These are phyloP conservation scores for Diaporthe velutina DNA, from an alignment of 2,329 filamentous ascomycete species.

Conservation along the genomic window DNA sequence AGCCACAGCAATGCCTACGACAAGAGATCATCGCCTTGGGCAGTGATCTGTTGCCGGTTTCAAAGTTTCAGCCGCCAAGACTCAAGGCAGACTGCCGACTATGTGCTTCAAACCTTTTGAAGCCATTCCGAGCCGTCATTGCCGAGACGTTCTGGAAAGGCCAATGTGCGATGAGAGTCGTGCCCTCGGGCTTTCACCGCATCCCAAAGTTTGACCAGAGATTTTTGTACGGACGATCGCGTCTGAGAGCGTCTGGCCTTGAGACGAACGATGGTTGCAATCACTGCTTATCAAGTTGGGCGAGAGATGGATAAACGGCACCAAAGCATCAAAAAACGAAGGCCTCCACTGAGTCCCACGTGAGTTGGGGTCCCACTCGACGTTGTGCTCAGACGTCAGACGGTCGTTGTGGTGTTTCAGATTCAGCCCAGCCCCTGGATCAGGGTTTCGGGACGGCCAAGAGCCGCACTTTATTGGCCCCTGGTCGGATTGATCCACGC, in stretches of 20 bases:
- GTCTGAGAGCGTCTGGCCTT: slow-evolving; percentile 14
- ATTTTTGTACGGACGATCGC: background rate
- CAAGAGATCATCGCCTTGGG: background rate
- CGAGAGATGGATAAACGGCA: background rate
- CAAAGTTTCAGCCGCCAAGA: slow-evolving; percentile 25
- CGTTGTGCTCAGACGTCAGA: slow-evolving; percentile 32
- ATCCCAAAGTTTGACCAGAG: slow-evolving; percentile 6
- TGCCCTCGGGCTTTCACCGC: background rate
- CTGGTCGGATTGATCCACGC: slow-evolving; percentile 14
- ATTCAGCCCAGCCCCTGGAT: slow-evolving; percentile 32
- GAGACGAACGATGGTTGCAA: slow-evolving; percentile 25
- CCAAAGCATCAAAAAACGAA: background rate
- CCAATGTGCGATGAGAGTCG: background rate
- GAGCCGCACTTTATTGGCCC: slow-evolving; percentile 23
- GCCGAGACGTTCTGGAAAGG: background rate
- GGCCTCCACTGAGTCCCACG: slow-evolving; percentile 22
- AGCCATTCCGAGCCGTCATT: background rate
- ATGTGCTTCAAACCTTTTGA: background rate
- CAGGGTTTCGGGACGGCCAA: slow-evolving; percentile 30
- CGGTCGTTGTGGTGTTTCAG: slow-evolving; percentile 36
- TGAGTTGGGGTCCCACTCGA: slow-evolving; percentile 8
- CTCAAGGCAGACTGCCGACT: background rate
- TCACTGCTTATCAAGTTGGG: slow-evolving; percentile 11
- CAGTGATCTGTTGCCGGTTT: slow-evolving; percentile 8
- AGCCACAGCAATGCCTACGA: background rate